These are phyloP conservation scores for Pythium angustatum DNA, from an alignment of 352 stramenopile species.

Conservation along the genomic window DNA sequence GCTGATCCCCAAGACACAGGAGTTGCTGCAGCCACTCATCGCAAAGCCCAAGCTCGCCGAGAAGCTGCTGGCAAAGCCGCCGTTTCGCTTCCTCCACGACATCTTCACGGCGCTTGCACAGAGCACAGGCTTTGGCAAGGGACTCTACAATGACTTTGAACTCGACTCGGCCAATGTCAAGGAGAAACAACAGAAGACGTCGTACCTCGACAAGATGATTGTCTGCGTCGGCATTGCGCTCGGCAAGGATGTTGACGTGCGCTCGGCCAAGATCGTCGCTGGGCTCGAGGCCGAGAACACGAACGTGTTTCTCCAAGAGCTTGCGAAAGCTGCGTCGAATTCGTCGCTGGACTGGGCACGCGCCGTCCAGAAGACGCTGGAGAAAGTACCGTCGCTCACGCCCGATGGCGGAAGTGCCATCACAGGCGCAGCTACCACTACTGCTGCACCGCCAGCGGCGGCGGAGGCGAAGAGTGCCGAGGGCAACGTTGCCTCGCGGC, in stretches of 20 bases:
- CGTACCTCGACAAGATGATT: constrained; percentile 89
- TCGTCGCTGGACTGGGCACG: constrained; percentile 63
- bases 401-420: constrained; percentile 42
- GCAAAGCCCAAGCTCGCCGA: constrained; percentile 93
- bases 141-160: constrained; percentile 82
- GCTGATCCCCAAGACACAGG: constrained; percentile 79
- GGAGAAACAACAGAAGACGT: constrained; percentile 84
- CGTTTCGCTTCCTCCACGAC: constrained; percentile 97
- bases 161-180: constrained; percentile 82
- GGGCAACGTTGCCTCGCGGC: constrained; percentile 24
- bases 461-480: constrained; percentile 36
- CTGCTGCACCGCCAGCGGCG: constrained; percentile 7
- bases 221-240: constrained; percentile 67
- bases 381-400: constrained; percentile 64
- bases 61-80: constrained; percentile 95
- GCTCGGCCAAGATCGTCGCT: constrained; percentile 84
- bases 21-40: constrained; percentile 88
- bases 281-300: constrained; percentile 85
- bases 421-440: constrained; percentile 17
- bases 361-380: constrained; percentile 61
- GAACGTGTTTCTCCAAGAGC: constrained; percentile 73
- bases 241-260: constrained; percentile 69
- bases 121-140: constrained; percentile 85
- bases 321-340: constrained; percentile 62
- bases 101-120: constrained; percentile 89